A percentile compares a stretch with the other conserved stretches of the same genome.
phyloP scores from a whole-genome alignment of 495 filamentous ascomycete species.

The Aspergillus leporis region DNA sequence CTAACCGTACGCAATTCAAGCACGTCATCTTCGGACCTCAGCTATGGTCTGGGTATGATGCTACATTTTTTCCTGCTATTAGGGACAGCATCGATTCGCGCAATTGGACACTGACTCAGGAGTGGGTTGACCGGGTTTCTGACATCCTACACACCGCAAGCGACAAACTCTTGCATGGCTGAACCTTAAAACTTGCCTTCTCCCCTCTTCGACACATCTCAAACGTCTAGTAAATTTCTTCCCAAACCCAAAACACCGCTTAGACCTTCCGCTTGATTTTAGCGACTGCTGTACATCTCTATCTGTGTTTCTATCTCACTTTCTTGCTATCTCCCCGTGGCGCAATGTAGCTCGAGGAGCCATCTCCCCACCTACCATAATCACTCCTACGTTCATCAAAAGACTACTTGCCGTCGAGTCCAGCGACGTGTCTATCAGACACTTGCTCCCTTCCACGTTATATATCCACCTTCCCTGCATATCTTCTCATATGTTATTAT shows the following conservation, averaged over 20 bases:
- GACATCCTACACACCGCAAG: slow-evolving; percentile 65
- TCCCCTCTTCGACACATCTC: slow-evolving; percentile 5
- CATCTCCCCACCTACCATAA: background rate
- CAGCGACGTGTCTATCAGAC: background rate
- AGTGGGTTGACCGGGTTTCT: slow-evolving; percentile 72
- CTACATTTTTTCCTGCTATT: slow-evolving; percentile 80
- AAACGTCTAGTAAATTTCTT: background rate
- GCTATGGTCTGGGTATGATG: slow-evolving; percentile 73
- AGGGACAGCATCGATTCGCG: slow-evolving; percentile 73
- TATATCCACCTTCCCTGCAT: slow-evolving; percentile 1
- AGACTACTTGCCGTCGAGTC: background rate
- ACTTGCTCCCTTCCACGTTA: background rate
- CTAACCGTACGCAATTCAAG: slow-evolving; percentile 90
- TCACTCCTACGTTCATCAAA: background rate
- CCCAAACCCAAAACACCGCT: background rate
- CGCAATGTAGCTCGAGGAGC: background rate
- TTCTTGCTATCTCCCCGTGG: background rate
- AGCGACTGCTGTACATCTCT: slow-evolving; percentile 7
- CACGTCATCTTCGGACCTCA: slow-evolving; percentile 88
- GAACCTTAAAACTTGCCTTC: slow-evolving; percentile 17
- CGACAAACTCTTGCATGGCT: slow-evolving; percentile 52
- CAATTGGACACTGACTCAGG: slow-evolving; percentile 70
- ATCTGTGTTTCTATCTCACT: background rate
- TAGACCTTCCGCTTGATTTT: slow-evolving; percentile 1
- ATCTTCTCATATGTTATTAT: background rate